A percentile compares a stretch with the other conserved stretches of the same genome.
Evolutionary conservation across 805 yeast species (phyloP).

Genomic region (Danielia reshetovae): DNA sequence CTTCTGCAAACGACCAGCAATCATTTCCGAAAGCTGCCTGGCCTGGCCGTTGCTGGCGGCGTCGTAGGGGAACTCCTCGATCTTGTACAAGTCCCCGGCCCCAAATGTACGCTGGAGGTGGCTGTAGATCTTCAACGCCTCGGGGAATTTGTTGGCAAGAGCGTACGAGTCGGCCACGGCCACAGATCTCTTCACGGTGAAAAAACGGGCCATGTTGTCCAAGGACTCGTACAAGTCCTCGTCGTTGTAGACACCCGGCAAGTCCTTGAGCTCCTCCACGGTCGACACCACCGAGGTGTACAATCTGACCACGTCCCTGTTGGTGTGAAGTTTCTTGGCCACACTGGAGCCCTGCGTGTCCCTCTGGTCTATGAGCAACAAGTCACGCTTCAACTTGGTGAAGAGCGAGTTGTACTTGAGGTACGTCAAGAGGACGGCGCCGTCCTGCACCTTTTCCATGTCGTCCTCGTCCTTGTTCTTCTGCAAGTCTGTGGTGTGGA

Average conservation of each 20-base stretch:
- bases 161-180: conserved; percentile 46
- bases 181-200: conserved; percentile 39
- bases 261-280: conserved; percentile 58
- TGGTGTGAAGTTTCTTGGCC: conserved; percentile 3
- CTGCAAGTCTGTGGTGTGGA: conserved; percentile 54
- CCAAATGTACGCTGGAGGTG: conserved; percentile 20
- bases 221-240: conserved; percentile 60
- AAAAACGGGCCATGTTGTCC: conserved; percentile 45
- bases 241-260: conserved; percentile 91
- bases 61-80: conserved; percentile 38
- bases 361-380: conserved; percentile 40
- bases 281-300: conserved; percentile 50
- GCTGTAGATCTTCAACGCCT: conserved; percentile 43
- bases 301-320: conserved; percentile 46
- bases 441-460: conserved; percentile 59
- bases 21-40: conserved; percentile 15
- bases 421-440: conserved; percentile 72
- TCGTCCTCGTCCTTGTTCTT: conserved; percentile 47
- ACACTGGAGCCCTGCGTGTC: conserved; percentile 8
- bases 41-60: conserved; percentile 38
- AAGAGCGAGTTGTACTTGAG: conserved; percentile 65
- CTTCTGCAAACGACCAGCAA: conserved; percentile 17
- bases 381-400: conserved; percentile 71
- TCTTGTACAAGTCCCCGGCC: conserved; percentile 21
- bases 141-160: conserved; percentile 35